Evolutionary conservation across 2,329 filamentous ascomycete species (phyloP), one percentile per base, ranked within the genome.

Genomic region (Juglanconis oblonga): DNA sequence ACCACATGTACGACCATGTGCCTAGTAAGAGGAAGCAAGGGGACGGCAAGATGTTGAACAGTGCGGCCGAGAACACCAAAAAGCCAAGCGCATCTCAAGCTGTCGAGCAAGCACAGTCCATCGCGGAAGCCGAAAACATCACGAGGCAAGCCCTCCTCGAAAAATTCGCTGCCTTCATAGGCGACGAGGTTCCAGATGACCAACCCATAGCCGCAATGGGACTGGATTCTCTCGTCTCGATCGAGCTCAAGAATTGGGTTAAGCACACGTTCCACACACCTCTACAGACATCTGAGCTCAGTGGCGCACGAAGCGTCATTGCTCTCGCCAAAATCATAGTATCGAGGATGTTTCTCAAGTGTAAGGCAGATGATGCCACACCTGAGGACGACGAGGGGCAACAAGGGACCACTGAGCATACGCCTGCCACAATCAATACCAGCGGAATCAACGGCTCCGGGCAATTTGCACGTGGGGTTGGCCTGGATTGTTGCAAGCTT

Each of bases 261-360:
- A 57, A 61, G 4, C 58, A 61, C 35, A 67, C 66, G 3, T 70
- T 71, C 48, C 62, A 67, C 47, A 62, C 62, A 10, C 47, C 62
- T 1, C 35, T 71, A 9, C 70, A 72, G 53, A 69, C 71, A 2
- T 66, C 68, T 38, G 69, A 71, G 52, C 61, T 70, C 32, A 58
- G 61, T 17, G 65, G 64, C 32, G 64, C 67, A 17, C 58, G 59
- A 3, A 69, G 65, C 54, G 67, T 73, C 48, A 48, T 50, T 44
- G 62, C 63, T 3, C 58, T 73, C 17, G 66, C 67, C 1, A 64
- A 64, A 38, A 57, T 63, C 11, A 64, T 72, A 31, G 64, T 67
- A 24, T 58, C 44, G 13, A 67, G 68, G 57, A 70, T 69, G 31
- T 24, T 24, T 24, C 24, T 24, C 24, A 72, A 66, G 56, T 51